These are phyloP conservation scores for Sporormia fimetaria DNA, from an alignment of 495 filamentous ascomycete species.

Conservation along the genomic window DNA sequence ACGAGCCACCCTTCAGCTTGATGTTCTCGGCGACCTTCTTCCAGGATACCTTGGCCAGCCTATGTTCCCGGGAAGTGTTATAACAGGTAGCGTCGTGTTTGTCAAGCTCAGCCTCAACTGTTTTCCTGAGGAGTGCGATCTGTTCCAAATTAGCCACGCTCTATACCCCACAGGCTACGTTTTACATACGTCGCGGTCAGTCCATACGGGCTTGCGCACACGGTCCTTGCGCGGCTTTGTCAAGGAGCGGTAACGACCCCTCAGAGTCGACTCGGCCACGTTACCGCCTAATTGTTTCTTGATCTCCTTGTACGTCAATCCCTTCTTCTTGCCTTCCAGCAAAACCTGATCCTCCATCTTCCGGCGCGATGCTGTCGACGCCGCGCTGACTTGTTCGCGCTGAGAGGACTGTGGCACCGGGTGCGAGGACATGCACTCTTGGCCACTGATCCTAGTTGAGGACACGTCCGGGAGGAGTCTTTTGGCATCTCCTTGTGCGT, in stretches of 20 bases:
- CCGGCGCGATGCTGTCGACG: slow-evolving; percentile 3
- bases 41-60: slow-evolving; percentile 56
- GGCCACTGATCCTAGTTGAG: too few species aligned
- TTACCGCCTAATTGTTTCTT: slow-evolving; percentile 50
- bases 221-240: slow-evolving; percentile 66
- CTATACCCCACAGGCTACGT: background rate
- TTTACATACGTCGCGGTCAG: slow-evolving; percentile 59
- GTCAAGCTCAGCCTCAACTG: slow-evolving; percentile 11
- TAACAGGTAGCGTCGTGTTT: slow-evolving; percentile 10
- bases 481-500: too few species aligned
- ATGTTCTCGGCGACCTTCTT: slow-evolving; percentile 72
- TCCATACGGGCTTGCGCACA: slow-evolving; percentile 71
- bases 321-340: slow-evolving; percentile 48
- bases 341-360: slow-evolving; percentile 47
- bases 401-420: too few species aligned
- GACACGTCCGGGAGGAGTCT: too few species aligned
- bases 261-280: slow-evolving; percentile 79
- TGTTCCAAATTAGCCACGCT: slow-evolving; percentile 9
- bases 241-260: slow-evolving; percentile 66
- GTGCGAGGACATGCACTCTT: too few species aligned
- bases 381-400: too few species aligned
- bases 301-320: slow-evolving; percentile 73
- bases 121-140: slow-evolving; percentile 11
- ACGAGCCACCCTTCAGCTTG: slow-evolving; percentile 56
- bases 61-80: slow-evolving; percentile 13